Base-by-base conservation (phyloP, 2,329 filamentous ascomycete species). In the Botrytis porri region DNA sequence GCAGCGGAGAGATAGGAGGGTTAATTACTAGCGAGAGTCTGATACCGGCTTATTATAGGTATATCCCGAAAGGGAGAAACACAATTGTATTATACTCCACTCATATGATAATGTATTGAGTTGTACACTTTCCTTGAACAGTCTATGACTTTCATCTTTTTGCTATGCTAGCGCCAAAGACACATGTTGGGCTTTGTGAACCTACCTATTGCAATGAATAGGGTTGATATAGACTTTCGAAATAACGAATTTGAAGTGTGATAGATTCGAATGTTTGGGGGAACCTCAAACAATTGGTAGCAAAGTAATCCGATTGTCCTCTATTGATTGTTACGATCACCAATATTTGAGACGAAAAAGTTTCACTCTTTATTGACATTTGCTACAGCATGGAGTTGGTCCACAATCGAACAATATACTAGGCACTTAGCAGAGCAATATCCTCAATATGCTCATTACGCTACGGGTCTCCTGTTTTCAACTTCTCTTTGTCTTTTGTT, bases 71-170 rank as follows among this genome's bases (percentile, higher is more conserved):
- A 41, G 22, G 43, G 25, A 29, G 43, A 48, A 22, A 51, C 43
- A 71, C 69, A 39, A 65, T 41, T 71, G 69, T 71, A 71, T 64
- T 65, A 71, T 71, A 70, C 69, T 63, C 69, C 69, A 48, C 69
- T 70, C 69, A 48, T 62, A 39, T 70, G 48, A 59, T 63, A n/a
- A 70, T 48, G 32, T 16, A 51, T 70, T 70, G 32, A n/a, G 57
- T 70, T 39, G 57, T 63, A 48, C 43, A 32, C 39, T 61, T 41
- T 45, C 12, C 39, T 70, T 62, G 39, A 61, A 45, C 12, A 65
- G 8, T 22, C 22, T 65, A 6, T 22, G 20, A 9, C 43, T 48
- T 65, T 6, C 18, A 25, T 65, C 25, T 35, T 65, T 48, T 32
- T 25, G 32, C 18, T 60, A 22, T 60, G 32, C 20, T 37, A 37